Conservation (phyloP, 306 rosid genomes). For the Dalbergia oliveri region DNA sequence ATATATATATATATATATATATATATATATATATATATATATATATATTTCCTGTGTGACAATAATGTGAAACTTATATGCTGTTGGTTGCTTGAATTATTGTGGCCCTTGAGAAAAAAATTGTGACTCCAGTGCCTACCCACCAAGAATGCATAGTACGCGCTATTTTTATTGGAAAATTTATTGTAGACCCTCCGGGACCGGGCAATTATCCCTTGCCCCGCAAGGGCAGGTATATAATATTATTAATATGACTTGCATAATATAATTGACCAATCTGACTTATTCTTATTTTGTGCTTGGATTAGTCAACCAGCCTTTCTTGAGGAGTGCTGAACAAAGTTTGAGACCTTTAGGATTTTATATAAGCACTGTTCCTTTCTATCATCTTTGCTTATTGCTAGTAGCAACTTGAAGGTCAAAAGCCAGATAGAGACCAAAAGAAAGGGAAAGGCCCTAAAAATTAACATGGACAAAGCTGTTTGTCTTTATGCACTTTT, state of each 20-base stretch:
- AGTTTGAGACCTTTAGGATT: conserved; percentile 6
- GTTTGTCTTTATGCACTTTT: conserved; percentile 40
- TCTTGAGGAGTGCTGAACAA: conserved; percentile 17
- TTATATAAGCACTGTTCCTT: conserved; percentile 16
- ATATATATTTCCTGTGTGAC: too few relatives aligned
- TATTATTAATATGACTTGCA: neutral
- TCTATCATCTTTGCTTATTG: neutral
- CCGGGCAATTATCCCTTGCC: neutral
- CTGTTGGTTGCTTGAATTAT: too few relatives aligned
- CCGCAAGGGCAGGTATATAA: conserved; percentile 24
- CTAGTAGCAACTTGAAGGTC: neutral
- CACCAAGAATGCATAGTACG: neutral
- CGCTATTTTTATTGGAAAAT: neutral
- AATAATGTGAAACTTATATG: too few relatives aligned
- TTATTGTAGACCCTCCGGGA: neutral
- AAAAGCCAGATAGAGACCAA: neutral
- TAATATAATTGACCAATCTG: conserved; percentile 14
- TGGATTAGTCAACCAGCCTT: conserved; percentile 22
- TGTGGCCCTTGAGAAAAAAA: neutral
- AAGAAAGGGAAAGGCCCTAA: neutral
- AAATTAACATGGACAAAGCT: conserved; percentile 21
- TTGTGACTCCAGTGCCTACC: neutral
- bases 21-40: too few relatives aligned
- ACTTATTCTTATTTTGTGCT: neutral
- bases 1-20: too few relatives aligned